Percentiles rank a stretch among this genome's conserved stretches.
These are phyloP conservation scores for Pythium vanterpoolii DNA, from an alignment of 352 stramenopile genomes.

Conservation along the genomic window DNA sequence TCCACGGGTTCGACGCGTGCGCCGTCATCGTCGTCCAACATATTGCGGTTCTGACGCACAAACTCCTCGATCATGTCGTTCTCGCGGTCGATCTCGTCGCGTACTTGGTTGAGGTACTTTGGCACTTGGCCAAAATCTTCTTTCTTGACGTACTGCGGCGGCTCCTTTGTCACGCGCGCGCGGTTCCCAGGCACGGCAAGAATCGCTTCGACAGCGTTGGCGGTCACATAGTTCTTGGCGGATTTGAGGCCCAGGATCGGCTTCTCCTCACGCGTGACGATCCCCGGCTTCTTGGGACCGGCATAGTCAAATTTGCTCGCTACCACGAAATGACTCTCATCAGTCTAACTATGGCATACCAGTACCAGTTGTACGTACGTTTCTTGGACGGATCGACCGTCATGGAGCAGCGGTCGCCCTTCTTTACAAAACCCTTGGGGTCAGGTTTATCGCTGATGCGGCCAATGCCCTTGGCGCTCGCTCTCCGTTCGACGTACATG, in stretches of 20 bases:
- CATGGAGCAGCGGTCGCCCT: conserved; percentile 53
- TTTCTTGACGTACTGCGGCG: conserved; percentile 83
- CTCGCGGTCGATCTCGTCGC: conserved; percentile 91
- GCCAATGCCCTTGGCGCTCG: conserved; percentile 64
- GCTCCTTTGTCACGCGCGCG: conserved; percentile 49
- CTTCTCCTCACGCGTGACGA: conserved; percentile 87
- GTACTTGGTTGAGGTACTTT: conserved; percentile 89
- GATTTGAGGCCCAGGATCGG: conserved; percentile 91
- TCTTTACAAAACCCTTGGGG: conserved; percentile 69
- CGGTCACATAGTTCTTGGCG: conserved; percentile 91
- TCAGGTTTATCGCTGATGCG: conserved; percentile 58
- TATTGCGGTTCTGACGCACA: conserved; percentile 86
- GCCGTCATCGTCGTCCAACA: conserved; percentile 71
- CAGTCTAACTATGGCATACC: too few species aligned
- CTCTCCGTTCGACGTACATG: conserved; percentile 35
- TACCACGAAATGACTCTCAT: too few species aligned
- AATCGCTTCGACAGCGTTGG: conserved; percentile 93
- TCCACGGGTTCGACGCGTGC: conserved; percentile 67
- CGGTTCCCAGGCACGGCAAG: conserved; percentile 67
- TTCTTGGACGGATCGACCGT: conserved; percentile 47
- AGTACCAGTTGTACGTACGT: conserved; percentile 44
- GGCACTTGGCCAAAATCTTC: conserved; percentile 93
- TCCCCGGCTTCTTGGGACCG: conserved; percentile 50
- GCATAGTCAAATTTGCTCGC: conserved; percentile 69
- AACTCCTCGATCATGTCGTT: conserved; percentile 93